A percentile compares a stretch with the other conserved stretches of the same genome.
Conservation (phyloP, 345 rosid genomes). For the Abelmoschus esculentus region DNA sequence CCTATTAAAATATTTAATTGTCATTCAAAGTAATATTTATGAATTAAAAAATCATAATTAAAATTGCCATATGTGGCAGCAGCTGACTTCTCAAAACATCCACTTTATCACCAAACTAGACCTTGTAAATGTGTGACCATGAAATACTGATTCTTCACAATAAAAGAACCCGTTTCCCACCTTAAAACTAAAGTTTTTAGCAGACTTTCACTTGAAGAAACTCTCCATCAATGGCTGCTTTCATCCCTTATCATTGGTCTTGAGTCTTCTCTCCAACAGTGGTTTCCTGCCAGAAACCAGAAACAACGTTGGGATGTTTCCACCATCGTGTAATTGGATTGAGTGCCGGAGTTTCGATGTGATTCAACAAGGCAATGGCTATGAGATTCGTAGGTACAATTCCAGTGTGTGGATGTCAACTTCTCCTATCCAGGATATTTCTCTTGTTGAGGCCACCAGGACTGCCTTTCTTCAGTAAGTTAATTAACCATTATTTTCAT, state of each 20-base stretch:
- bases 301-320: slow-evolving; percentile 19
- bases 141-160: not conserved
- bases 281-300: slow-evolving; percentile 11
- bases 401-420: slow-evolving; percentile 60
- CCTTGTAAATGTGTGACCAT: not conserved
- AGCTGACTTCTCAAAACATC: not conserved
- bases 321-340: slow-evolving; percentile 67
- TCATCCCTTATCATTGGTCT: slow-evolving; percentile 30
- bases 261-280: slow-evolving; percentile 44
- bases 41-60: not conserved
- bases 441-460: slow-evolving; percentile 62
- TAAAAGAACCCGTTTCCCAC: not conserved
- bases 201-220: not conserved
- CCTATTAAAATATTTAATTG: too few species aligned
- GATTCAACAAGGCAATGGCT: slow-evolving; percentile 45
- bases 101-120: not conserved
- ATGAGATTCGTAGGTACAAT: slow-evolving; percentile 62
- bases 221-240: slow-evolving; percentile 23
- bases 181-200: not conserved
- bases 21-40: too few species aligned
- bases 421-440: slow-evolving; percentile 60
- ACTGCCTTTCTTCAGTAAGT: slow-evolving; percentile 62
- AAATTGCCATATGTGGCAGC: not conserved
- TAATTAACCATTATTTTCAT: too few species aligned
- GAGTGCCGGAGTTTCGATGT: slow-evolving; percentile 66